Conservation (phyloP, 257 asterid species). For the Parsonsia alboflavescens region DNA sequence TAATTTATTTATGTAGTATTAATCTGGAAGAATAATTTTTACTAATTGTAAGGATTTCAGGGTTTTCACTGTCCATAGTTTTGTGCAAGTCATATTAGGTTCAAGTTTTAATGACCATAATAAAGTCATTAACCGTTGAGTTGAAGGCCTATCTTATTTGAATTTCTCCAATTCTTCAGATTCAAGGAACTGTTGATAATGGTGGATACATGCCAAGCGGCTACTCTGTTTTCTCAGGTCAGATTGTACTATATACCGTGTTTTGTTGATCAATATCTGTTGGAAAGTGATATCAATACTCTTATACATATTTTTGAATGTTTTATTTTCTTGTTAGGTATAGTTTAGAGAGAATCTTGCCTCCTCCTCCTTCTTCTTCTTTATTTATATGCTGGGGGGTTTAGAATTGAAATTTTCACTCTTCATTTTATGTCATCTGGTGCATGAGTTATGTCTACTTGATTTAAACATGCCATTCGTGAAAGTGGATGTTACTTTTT, state of each 20-base stretch:
- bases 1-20: not conserved
- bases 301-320: not conserved
- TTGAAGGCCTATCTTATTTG: constrained; percentile 6
- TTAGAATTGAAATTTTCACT: not conserved
- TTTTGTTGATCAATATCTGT: not conserved
- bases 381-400: no score
- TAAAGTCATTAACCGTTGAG: no score
- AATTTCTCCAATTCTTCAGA: constrained; percentile 41
- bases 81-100: not conserved
- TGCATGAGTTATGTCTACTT: not conserved
- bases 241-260: constrained; percentile 11
- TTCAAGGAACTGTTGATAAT: constrained; percentile 95
- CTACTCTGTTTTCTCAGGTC: constrained; percentile 94
- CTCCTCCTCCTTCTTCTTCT: not conserved
- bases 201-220: constrained; percentile 99
- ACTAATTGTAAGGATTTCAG: not conserved
- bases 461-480: not conserved
- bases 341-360: not conserved
- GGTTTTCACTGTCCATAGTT: not conserved
- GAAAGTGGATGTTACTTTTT: not conserved
- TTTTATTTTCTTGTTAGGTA: not conserved
- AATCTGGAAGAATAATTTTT: not conserved
- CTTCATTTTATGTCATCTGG: not conserved
- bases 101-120: not conserved
- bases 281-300: not conserved